Percentiles rank a stretch among this genome's conserved stretches.
Evolutionary conservation across 148 eudicot genomes (phyloP).

Genomic region (Rhododendron ovatum): DNA sequence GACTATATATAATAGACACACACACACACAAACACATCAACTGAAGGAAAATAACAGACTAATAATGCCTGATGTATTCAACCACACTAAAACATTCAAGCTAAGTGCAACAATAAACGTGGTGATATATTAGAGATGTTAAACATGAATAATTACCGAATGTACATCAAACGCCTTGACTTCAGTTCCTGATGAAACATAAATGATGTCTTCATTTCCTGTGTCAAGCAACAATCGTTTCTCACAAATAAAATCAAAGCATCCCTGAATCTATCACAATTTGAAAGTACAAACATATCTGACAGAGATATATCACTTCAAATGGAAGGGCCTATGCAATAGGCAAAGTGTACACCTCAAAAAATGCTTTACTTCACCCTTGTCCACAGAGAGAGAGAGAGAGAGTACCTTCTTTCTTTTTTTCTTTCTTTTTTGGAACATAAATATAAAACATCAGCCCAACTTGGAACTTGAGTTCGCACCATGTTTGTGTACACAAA

Average conservation of each 20-base stretch:
- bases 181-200: constrained; percentile 71
- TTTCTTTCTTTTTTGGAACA: too few relatives aligned
- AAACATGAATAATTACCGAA: constrained; percentile 41
- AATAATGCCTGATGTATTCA: too few relatives aligned
- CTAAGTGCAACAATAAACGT: constrained; percentile 8
- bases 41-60: neutral
- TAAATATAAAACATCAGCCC: neutral
- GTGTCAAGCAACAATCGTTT: constrained; percentile 25
- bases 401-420: neutral
- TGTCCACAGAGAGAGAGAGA: neutral
- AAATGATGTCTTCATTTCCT: constrained; percentile 80
- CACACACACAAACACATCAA: neutral
- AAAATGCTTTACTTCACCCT: neutral
- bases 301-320: neutral
- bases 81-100: neutral
- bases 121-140: neutral
- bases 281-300: neutral
- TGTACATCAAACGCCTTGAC: constrained; percentile 72
- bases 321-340: neutral
- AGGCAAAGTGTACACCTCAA: neutral
- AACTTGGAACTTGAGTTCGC: neutral
- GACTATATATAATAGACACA: too few relatives aligned
- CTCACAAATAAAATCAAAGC: neutral
- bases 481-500: neutral
- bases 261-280: neutral